Conservation (phyloP, 495 filamentous ascomycete genomes). For the Lasiosphaeria miniovina region DNA sequence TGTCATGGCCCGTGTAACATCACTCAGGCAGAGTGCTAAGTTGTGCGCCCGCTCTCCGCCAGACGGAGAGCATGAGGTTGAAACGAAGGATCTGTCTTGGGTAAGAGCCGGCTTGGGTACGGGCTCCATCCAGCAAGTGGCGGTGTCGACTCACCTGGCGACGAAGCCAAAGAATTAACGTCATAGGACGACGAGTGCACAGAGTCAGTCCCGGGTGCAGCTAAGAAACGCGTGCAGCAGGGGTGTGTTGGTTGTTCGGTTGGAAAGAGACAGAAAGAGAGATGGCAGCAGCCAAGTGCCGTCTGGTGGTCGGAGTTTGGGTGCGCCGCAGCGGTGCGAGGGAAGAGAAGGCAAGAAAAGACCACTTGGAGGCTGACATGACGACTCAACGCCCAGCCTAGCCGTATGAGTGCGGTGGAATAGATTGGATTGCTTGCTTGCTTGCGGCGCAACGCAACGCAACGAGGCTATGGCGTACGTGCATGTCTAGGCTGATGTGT, state of each 20-base stretch:
- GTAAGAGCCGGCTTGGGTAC: not conserved
- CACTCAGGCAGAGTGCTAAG: not conserved
- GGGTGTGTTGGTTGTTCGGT: not conserved
- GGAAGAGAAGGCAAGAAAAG: not conserved
- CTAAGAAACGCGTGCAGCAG: not conserved
- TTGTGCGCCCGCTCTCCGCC: not conserved
- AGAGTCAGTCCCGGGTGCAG: not conserved
- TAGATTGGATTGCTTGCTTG: not conserved
- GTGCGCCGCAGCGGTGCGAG: not conserved
- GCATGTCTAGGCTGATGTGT: not conserved
- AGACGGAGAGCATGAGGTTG: not conserved
- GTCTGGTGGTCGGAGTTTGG: constrained; percentile 1
- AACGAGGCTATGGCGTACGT: not conserved
- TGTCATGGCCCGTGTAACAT: constrained; percentile 2
- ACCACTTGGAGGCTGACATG: not conserved
- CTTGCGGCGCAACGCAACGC: not conserved
- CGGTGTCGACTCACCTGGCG: not conserved
- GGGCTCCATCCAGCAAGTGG: constrained; percentile 4
- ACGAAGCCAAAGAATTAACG: not conserved
- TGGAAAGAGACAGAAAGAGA: not conserved
- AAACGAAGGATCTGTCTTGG: constrained; percentile 4
- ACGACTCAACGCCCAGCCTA: not conserved
- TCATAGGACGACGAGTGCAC: not conserved
- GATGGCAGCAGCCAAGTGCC: not conserved
- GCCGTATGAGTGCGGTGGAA: not conserved